phyloP scores from a whole-genome alignment of 169 alveolate genomes.

The Haemoproteus tartakovskyi region DNA sequence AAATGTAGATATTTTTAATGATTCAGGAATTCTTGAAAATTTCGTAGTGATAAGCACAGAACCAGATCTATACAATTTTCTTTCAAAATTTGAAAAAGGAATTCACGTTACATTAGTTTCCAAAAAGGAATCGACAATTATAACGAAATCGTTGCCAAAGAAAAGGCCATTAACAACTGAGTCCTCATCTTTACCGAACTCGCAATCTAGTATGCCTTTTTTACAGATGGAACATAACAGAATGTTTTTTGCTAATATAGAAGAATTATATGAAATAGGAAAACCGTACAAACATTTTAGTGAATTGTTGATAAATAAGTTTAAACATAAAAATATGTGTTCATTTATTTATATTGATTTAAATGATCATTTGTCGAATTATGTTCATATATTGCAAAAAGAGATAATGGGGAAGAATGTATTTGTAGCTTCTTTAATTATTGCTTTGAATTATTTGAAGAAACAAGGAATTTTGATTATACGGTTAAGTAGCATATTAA shows the following conservation, averaged over 20 bases:
- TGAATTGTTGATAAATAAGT: constrained; percentile 10
- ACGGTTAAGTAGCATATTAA: constrained; percentile 42
- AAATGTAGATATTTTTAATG: constrained; percentile 12
- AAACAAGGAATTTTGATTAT: constrained; percentile 36
- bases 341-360: constrained; percentile 27
- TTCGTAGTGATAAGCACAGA: constrained; percentile 47
- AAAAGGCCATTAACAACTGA: too few relatives aligned
- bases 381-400: constrained; percentile 36
- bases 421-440: constrained; percentile 38
- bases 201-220: too few relatives aligned
- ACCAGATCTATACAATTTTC: constrained; percentile 5
- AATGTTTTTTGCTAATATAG: too few relatives aligned
- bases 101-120: constrained; percentile 1
- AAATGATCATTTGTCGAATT: constrained; percentile 20
- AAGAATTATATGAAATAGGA: constrained; percentile 7
- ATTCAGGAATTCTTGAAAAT: constrained; percentile 1
- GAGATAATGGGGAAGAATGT: constrained; percentile 42
- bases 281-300: constrained; percentile 31
- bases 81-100: constrained; percentile 38
- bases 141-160: too few relatives aligned
- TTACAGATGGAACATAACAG: too few relatives aligned
- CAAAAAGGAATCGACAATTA: too few relatives aligned
- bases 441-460: constrained; percentile 38
- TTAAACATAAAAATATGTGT: constrained; percentile 16
- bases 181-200: too few relatives aligned